These are phyloP conservation scores for Tolypocladium album DNA, from an alignment of 2,329 filamentous ascomycete species.

Conservation along the genomic window DNA sequence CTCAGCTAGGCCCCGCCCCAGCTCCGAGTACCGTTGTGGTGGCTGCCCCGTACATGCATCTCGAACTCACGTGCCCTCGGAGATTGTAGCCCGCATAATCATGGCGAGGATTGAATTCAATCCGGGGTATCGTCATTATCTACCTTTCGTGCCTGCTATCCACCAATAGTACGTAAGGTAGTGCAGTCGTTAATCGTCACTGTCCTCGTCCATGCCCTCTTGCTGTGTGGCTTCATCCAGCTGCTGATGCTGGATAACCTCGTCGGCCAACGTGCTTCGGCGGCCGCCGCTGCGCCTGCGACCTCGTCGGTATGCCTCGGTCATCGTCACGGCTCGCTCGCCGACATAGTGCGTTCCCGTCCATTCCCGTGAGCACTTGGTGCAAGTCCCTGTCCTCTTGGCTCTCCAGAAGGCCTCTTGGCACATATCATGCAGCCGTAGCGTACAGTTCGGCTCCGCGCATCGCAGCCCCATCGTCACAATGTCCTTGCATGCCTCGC, in stretches of 20 bases:
- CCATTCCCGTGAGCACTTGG: conserved; percentile 45
- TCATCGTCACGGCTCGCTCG: conserved; percentile 44
- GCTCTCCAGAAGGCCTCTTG: conserved; percentile 62
- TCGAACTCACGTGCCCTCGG: neutral
- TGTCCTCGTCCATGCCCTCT: conserved; percentile 6
- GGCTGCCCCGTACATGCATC: too few species aligned
- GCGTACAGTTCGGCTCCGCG: conserved; percentile 51
- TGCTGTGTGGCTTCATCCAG: conserved; percentile 21
- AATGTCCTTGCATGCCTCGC: conserved; percentile 80
- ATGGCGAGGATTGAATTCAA: neutral
- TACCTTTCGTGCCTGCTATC: neutral
- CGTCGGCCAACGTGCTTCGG: conserved; percentile 22
- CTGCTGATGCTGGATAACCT: conserved; percentile 16
- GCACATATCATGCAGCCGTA: conserved; percentile 70
- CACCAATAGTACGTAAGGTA: neutral
- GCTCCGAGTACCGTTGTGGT: neutral
- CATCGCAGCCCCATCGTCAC: conserved; percentile 79
- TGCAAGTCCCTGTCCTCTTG: conserved; percentile 51
- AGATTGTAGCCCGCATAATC: too few species aligned
- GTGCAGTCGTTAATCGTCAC: neutral
- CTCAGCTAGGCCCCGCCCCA: neutral
- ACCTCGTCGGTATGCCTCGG: conserved; percentile 36
- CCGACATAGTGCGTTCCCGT: conserved; percentile 39
- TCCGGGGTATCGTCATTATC: neutral
- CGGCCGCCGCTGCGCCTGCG: conserved; percentile 22